Evolutionary conservation across 306 rosid species (phyloP), one percentile per base, ranked within the genome.

Genomic region (Quercus ilex): DNA sequence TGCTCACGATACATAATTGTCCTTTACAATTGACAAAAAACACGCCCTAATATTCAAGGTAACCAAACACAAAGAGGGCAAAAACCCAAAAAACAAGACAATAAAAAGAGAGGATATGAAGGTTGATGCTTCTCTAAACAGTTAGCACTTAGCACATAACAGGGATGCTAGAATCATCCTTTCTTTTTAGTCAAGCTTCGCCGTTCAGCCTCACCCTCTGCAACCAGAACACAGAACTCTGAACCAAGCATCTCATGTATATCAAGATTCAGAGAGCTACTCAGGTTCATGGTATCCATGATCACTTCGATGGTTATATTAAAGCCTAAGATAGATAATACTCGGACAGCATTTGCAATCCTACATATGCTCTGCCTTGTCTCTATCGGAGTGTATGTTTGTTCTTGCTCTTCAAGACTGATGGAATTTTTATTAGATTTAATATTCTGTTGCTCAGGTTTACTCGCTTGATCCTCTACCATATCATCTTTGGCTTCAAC

Each of bases 161-260:
- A 55, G 52, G 28, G 26, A 33, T 15, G 74, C 81, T 49, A 74
- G 19, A 79, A n/a, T 85, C 85, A 88, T 52, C 81, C 69, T 80
- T 79, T 92, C 88, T 71, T 91, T 85, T 90, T 91, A 21, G 49
- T 81, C 78, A 82, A 56, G 81, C 85, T 87, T 88, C 97, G 85
- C 79, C 97, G 81, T 71, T 86, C 93, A n/a, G 79, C 96, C 87
- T 96, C 98, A 81, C 76, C 89, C 81, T 91, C 98, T 0, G 96
- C 94, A 68, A 88, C 92, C 75, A 90, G 83, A 90, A 96, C 93
- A 81, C 80, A 86, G 79, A 90, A 91, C 87, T 95, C 97, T 5
- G 97, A 83, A 77, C 94, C 95, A 64, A 95, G 94, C 99, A 95
- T 92, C 53, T 92, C 94, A 18, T 92, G 89, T 63, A 85, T 78